Base-by-base conservation (phyloP, 352 stramenopile species). In the Elongisporangium undulatum region DNA sequence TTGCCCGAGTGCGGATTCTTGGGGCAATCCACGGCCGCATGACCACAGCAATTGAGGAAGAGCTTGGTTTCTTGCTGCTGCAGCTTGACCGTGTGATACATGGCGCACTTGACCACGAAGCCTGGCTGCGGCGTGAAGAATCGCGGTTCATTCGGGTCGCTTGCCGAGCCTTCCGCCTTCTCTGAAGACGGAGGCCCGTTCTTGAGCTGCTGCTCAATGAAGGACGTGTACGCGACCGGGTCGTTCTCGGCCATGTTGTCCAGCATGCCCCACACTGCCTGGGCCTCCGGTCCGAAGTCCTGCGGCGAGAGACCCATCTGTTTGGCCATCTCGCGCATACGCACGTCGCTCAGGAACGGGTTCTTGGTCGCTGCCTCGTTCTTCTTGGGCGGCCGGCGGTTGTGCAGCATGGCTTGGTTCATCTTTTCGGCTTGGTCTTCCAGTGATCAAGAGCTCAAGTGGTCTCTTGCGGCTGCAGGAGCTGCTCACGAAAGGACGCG, bases 381-480 rank as follows among this genome's bases (percentile, higher is more conserved):
- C 41, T 71, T 70, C 23, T 62, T 76, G 23, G 70, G 45, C 12
- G 77, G 68, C 1, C 84, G 80, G 13, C 73, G 68, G 64, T 93
- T 95, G 70, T 95, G 74, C 49, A 95, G 77, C 69, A 95, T 94
- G 39, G 79, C 82, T 77, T 89, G 90, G 64, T 94, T 94, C 86
- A 92, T 95, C 16, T 8, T 13, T 60, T 9, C 41, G 0, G 24
- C 9, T 39, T 48, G 19, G 24, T 34, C 24, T 34, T 34, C 24
- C 7, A 34, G 26, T 9, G 26, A 41, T 4, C 8, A 9, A 41
- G 29, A 41, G 29, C 5, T 41, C 29, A 41, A 41, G 13, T 41
- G 48, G 20, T 52, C 48, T 16, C 48, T 20, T 52, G n/a, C n/a
- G n/a, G n/a, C n/a, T 13, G 5, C 8, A 15, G 4, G 4, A 41